Conservation (phyloP, 2,329 filamentous ascomycete genomes). For the Neofusicoccum parvum region DNA sequence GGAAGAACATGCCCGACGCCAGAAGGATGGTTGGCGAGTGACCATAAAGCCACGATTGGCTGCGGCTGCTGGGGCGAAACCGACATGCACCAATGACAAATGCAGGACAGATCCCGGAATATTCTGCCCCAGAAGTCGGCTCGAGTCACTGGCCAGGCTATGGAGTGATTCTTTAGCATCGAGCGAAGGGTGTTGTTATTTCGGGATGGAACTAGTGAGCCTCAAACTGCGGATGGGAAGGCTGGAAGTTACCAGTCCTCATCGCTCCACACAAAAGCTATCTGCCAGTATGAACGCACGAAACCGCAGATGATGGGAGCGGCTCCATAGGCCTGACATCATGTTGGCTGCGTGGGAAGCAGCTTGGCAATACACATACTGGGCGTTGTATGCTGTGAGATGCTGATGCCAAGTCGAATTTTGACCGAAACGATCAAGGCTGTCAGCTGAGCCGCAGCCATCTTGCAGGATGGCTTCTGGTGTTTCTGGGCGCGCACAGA, state of each 20-base stretch:
- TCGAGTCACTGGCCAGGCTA: too few relatives aligned
- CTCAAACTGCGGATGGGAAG: too few relatives aligned
- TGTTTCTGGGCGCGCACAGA: not conserved
- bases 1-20: slow-evolving; percentile 58
- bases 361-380: not conserved
- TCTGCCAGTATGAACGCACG: not conserved
- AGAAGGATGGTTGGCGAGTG: slow-evolving; percentile 12
- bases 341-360: not conserved
- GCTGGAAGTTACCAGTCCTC: not conserved
- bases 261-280: not conserved
- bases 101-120: not conserved
- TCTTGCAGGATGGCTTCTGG: not conserved
- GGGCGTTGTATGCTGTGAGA: not conserved
- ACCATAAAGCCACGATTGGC: not conserved
- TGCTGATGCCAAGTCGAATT: not conserved
- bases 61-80: not conserved
- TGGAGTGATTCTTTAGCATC: too few relatives aligned
- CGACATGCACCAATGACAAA: not conserved
- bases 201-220: too few relatives aligned
- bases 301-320: not conserved
- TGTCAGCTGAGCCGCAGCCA: not conserved
- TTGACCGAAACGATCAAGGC: not conserved
- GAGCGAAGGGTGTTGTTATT: too few relatives aligned
- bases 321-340: not conserved
- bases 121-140: not conserved